These are phyloP conservation scores for Mortierella sp. DNA, from an alignment of 371 early-diverging fungal genomes.

Conservation along the genomic window DNA sequence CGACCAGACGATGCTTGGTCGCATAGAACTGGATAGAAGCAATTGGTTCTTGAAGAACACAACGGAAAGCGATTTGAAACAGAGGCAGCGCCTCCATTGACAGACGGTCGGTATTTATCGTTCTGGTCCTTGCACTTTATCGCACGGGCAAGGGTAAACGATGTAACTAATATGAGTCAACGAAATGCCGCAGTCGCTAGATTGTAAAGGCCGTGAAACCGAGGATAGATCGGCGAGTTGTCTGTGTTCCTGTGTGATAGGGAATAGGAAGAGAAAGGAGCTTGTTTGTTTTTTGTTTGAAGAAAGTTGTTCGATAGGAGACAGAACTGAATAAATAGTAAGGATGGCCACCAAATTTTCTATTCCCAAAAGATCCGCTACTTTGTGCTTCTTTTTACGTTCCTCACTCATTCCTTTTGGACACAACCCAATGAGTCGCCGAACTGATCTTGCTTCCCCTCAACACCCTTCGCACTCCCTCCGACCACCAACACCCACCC, in stretches of 20 bases:
- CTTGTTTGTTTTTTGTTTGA: too few relatives aligned
- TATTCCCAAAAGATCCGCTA: not conserved
- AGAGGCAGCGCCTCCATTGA: slow-evolving; percentile 6
- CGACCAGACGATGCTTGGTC: not conserved
- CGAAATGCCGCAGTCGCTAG: slow-evolving; percentile 22
- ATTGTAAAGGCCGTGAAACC: not conserved
- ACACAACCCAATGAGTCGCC: slow-evolving; percentile 10
- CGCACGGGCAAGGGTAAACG: not conserved
- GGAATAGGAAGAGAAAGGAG: not conserved
- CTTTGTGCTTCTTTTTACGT: not conserved
- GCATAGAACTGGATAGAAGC: not conserved
- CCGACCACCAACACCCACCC: not conserved
- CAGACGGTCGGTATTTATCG: not conserved
- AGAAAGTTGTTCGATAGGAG: not conserved
- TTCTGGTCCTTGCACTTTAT: too few relatives aligned
- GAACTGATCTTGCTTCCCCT: not conserved
- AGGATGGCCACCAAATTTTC: not conserved
- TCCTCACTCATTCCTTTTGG: not conserved
- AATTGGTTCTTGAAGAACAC: not conserved
- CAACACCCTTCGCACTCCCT: not conserved
- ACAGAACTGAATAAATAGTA: not conserved
- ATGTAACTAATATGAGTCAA: slow-evolving; percentile 22
- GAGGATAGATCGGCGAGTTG: not conserved
- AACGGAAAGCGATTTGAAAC: not conserved
- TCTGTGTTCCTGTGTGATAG: not conserved